Base-by-base conservation (phyloP, 2,329 filamentous ascomycete genomes). In the Plectosphaerella cucumerina region DNA sequence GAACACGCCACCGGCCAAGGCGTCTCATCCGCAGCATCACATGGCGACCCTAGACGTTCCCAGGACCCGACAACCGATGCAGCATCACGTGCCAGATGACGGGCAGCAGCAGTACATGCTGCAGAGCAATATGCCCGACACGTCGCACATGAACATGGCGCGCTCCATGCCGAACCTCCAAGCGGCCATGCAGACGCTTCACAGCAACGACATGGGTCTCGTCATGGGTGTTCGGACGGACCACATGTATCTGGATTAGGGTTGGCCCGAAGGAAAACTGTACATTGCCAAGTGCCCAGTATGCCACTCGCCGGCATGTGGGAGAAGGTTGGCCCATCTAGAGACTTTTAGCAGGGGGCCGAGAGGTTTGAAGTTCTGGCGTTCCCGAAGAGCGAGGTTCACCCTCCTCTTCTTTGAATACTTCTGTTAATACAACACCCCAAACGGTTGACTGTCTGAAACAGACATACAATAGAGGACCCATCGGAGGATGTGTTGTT, bases 191-290 rank as follows among this genome's bases (percentile, higher is more conserved):
- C 70, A 70, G 50, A 63, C 62, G 10, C 60, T 71, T 61, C 72
- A 74, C 52, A 66, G 66, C 42, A 65, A 64, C 14, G 74, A 77
- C 42, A 71, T 78, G 62, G 62, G 65, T 53, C 67, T 77, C 60
- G 65, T 69, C 11, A 75, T 77, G 63, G 70, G 71, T 31, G 69
- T 76, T 34, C 68, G 71, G 44, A 66, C 69, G 39, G 76, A 80
- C 50, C 66, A 70, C 37, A 78, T 81, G 74, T 81, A 76, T 59
- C 73, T 79, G 70, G 75, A 78, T 56, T 78, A 65, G 62, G 47
- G 54, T 20, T 12, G 47, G 9, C 20, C n/a, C n/a, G n/a, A n/a
- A n/a, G 20, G 33, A 31, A 31, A 4, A 10, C 26, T 31, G 26
- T 31, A 10, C 14, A 18, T 42, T 42, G 39, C 39, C 39, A 12